These are phyloP conservation scores for Pulveroboletus sp. DNA, from an alignment of 768 basidiomycete species.

Conservation along the genomic window DNA sequence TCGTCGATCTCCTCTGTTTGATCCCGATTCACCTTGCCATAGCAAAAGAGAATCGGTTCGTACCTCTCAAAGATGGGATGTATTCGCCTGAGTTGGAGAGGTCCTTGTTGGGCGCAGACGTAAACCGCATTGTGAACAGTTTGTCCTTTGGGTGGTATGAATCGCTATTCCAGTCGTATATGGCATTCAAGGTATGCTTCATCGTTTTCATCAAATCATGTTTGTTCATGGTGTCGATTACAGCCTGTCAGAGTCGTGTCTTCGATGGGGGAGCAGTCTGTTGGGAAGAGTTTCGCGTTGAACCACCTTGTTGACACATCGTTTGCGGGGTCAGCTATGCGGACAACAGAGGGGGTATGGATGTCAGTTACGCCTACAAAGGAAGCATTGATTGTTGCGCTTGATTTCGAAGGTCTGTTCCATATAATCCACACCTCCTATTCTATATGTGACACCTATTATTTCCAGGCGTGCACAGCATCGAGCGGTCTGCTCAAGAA, in stretches of 20 bases:
- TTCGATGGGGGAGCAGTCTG: no score
- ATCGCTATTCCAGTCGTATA: conserved; percentile 59
- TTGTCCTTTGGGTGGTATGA: conserved; percentile 67
- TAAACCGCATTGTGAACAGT: conserved; percentile 51
- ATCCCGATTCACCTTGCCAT: conserved; percentile 66
- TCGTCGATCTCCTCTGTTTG: conserved; percentile 57
- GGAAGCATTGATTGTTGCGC: no score
- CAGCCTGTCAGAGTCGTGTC: conserved; percentile 66
- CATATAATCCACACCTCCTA: no score
- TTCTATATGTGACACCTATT: no score
- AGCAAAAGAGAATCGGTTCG: conserved; percentile 56
- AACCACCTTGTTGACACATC: conserved; percentile 65
- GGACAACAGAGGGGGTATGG: no score
- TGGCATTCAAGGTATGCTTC: conserved; percentile 47
- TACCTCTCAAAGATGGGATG: conserved; percentile 60
- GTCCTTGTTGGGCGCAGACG: conserved; percentile 56
- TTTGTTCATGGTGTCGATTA: not conserved
- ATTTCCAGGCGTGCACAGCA: no score
- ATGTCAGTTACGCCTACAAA: no score
- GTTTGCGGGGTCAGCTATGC: conserved; percentile 64
- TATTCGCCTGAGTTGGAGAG: conserved; percentile 49
- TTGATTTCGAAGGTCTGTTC: no score
- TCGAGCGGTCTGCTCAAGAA: no score
- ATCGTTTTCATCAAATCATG: accelerated
- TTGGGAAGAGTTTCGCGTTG: conserved; percentile 57